Evolutionary conservation across 2,329 filamentous ascomycete genomes (phyloP), one percentile per base, ranked within the genome.

Genomic region (Cylindrodendrum hubeiense): DNA sequence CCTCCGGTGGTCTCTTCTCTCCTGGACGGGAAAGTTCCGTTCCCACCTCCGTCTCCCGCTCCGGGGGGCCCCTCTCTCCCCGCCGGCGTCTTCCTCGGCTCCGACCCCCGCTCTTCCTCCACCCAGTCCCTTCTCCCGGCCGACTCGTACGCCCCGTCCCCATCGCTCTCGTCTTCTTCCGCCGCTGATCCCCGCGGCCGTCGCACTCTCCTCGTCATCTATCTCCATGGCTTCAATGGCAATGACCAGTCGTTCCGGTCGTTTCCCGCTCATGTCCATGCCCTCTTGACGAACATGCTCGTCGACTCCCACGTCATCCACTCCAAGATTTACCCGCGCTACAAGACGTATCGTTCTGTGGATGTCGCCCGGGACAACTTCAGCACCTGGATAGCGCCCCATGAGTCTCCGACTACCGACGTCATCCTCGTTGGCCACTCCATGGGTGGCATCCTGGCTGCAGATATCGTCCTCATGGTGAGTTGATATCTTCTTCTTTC

Each of bases 141-240:
- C 6, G 58, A 65, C 10, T 33, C 56, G 7, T 50, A 51, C 22
- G 28, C 54, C 4, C 28, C 46, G 57, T 60, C 68, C 5, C 76
- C 79, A 41, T 82, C 83, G 19, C 70, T 81, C n/a, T 26, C 78
- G 66, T 53, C 77, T 67, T 10, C 66, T 63, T 17, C 68, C 68
- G 13, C 50, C 12, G 50, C 41, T 30, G 63, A 65, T 53, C 39
- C 58, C 22, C 39, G 15, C 4, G 68, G 71, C 65, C 82, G 84
- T 47, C 84, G 88, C 66, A 88, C 84, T 26, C 83, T 98, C 24
- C 85, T 98, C 2, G 77, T 97, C 22, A 83, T 97, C 57, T 97
- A 94, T 77, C 90, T 97, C 60, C 95, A 97, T 81, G 94, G 95
- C 66, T 97, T 97, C 80, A 91, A 96, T 85, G 94, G 95, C 55